Conservation (phyloP, 2,329 filamentous ascomycete genomes). For the Aschersonia sp. region DNA sequence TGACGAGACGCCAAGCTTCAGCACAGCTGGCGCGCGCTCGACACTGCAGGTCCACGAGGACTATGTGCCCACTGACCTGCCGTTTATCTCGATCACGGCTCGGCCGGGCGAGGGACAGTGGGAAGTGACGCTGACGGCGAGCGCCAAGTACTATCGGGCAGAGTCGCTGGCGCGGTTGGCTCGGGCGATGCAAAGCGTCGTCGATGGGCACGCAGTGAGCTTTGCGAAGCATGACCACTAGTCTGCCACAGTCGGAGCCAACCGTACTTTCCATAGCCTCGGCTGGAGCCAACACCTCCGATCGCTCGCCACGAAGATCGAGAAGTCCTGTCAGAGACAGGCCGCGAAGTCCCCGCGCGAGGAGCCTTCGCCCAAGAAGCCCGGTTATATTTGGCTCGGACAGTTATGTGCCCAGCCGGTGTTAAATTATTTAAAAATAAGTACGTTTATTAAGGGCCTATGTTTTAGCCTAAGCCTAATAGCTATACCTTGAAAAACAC, state of each 20-base stretch:
- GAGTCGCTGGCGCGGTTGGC: too few species aligned
- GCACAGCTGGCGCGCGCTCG: background rate
- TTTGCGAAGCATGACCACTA: too few species aligned
- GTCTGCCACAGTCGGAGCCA: too few species aligned
- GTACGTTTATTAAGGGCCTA: too few species aligned
- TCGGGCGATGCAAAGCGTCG: too few species aligned
- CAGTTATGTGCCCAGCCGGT: constrained; percentile 31
- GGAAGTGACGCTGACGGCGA: background rate
- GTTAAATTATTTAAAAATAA: too few species aligned
- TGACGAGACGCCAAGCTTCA: background rate
- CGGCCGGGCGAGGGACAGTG: background rate
- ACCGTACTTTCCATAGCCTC: too few species aligned
- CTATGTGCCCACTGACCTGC: background rate
- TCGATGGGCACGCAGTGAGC: too few species aligned
- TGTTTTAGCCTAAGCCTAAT: too few species aligned
- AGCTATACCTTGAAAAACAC: too few species aligned
- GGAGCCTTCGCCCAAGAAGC: constrained; percentile 23
- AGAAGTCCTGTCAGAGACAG: constrained; percentile 16
- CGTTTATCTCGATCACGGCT: background rate
- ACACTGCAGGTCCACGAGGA: background rate
- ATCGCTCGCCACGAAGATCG: constrained; percentile 27
- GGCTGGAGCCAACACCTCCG: too few species aligned
- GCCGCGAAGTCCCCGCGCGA: constrained; percentile 18
- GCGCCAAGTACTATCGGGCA: background rate
- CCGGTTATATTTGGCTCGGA: constrained; percentile 24